These are phyloP conservation scores for Zygotorulaspora danielsina DNA, from an alignment of 805 yeast species.

Conservation along the genomic window DNA sequence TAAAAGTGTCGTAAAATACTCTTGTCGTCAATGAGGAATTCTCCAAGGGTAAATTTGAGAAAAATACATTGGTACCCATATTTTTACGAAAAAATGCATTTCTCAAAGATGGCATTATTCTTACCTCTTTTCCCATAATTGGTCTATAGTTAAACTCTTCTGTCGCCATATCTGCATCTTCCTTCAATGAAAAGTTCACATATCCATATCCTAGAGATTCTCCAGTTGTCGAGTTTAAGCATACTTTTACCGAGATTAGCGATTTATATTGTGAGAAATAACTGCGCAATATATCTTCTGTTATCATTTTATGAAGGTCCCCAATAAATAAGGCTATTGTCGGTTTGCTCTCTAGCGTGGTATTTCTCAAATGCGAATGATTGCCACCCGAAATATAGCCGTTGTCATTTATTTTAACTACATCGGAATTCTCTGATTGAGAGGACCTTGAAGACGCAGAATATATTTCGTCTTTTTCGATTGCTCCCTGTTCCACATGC, in stretches of 20 bases:
- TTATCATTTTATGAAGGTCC: conserved; percentile 47
- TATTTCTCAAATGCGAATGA: background rate
- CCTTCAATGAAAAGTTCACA: conserved; percentile 50
- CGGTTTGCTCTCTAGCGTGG: conserved; percentile 12
- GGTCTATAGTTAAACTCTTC: conserved; percentile 51
- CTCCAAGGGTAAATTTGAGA: conserved; percentile 42
- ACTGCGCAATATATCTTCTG: conserved; percentile 45
- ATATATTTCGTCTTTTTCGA: conserved; percentile 12
- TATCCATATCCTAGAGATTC: conserved; percentile 70
- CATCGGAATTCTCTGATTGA: conserved; percentile 17
- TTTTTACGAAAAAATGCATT: conserved; percentile 40
- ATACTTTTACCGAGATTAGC: conserved; percentile 55
- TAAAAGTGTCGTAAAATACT: conserved; percentile 48
- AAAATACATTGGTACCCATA: conserved; percentile 48
- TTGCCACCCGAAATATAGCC: background rate
- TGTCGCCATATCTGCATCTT: conserved; percentile 53
- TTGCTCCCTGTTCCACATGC: conserved; percentile 1
- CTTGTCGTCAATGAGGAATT: conserved; percentile 38
- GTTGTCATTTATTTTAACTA: conserved; percentile 11
- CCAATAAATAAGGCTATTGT: conserved; percentile 54
- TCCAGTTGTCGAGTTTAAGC: conserved; percentile 50
- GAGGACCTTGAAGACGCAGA: conserved; percentile 17
- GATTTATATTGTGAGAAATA: conserved; percentile 44
- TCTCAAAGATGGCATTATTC: conserved; percentile 54
- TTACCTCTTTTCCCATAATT: conserved; percentile 41